A percentile compares a stretch with the other conserved stretches of the same genome.
Evolutionary conservation across 2,329 filamentous ascomycete species (phyloP).

Genomic region (Epichloe typhina): DNA sequence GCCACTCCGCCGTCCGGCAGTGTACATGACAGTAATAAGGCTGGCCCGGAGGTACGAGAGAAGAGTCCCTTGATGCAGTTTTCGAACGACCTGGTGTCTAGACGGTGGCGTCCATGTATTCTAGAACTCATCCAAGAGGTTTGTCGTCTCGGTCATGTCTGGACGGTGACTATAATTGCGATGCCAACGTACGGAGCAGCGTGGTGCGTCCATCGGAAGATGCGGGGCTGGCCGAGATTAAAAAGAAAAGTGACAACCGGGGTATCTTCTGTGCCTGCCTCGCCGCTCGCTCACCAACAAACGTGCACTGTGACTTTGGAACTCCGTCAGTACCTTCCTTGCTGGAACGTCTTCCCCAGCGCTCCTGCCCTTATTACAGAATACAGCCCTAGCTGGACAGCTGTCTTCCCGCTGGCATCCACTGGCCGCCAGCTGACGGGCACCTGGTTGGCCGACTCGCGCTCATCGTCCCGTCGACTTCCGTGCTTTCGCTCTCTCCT

Average conservation of each 20-base stretch:
- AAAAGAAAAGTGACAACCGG: background rate
- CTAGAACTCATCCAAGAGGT: too few relatives aligned
- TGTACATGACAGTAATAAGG: too few relatives aligned
- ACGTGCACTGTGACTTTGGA: background rate
- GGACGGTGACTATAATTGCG: background rate
- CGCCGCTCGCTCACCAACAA: too few relatives aligned
- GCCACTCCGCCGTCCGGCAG: too few relatives aligned
- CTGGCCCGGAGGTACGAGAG: too few relatives aligned
- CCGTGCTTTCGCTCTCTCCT: conserved; percentile 7
- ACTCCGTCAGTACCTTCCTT: background rate
- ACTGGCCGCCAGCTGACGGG: conserved; percentile 3
- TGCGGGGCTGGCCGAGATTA: background rate
- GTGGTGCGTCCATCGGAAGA: background rate
- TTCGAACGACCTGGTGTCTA: too few relatives aligned
- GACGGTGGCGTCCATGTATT: too few relatives aligned
- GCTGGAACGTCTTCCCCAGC: background rate
- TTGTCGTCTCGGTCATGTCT: too few relatives aligned
- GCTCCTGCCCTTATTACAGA: background rate
- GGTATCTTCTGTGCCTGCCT: too few relatives aligned
- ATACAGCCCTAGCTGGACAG: background rate
- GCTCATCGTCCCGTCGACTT: conserved; percentile 7
- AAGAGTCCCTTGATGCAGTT: too few relatives aligned
- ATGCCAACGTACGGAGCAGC: too few relatives aligned
- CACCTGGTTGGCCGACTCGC: conserved; percentile 5
- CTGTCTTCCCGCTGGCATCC: background rate